Percentiles rank a stretch among this genome's conserved stretches.
These are phyloP conservation scores for Populus hybrid DNA, from an alignment of 441 rosid genomes.

Conservation along the genomic window DNA sequence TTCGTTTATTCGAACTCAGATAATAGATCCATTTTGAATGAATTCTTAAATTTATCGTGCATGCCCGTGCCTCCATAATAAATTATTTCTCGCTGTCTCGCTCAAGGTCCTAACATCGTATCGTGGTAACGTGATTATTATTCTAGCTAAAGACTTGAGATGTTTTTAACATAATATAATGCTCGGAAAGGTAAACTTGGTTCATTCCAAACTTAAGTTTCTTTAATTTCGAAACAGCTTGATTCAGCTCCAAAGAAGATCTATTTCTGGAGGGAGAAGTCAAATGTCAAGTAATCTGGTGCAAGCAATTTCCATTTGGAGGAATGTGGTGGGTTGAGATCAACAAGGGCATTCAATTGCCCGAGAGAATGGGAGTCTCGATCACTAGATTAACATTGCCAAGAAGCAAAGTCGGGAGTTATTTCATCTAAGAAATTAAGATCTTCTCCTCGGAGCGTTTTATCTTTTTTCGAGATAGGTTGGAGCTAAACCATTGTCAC, in stretches of 20 bases:
- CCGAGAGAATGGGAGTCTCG: neutral
- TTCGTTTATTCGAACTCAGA: neutral
- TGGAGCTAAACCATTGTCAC: neutral
- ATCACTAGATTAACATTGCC: neutral
- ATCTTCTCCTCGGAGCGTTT: neutral
- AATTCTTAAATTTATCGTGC: neutral
- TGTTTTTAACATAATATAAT: no score
- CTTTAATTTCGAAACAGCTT: no score
- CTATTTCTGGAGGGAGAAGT: neutral
- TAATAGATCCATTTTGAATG: neutral
- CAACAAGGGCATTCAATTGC: neutral
- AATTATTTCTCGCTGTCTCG: neutral
- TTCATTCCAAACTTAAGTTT: no score
- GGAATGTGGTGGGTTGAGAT: neutral
- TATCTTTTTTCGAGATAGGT: neutral
- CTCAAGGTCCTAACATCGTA: neutral
- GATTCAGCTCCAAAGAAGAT: no score
- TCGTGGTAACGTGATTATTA: neutral
- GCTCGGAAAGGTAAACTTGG: no score
- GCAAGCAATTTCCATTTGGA: neutral
- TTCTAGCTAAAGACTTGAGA: neutral
- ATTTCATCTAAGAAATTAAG: neutral
- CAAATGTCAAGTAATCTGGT: neutral
- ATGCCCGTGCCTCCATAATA: neutral
- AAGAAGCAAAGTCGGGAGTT: neutral